These are phyloP conservation scores for Aspergillus texensis DNA, from an alignment of 2,329 filamentous ascomycete genomes.

Conservation along the genomic window DNA sequence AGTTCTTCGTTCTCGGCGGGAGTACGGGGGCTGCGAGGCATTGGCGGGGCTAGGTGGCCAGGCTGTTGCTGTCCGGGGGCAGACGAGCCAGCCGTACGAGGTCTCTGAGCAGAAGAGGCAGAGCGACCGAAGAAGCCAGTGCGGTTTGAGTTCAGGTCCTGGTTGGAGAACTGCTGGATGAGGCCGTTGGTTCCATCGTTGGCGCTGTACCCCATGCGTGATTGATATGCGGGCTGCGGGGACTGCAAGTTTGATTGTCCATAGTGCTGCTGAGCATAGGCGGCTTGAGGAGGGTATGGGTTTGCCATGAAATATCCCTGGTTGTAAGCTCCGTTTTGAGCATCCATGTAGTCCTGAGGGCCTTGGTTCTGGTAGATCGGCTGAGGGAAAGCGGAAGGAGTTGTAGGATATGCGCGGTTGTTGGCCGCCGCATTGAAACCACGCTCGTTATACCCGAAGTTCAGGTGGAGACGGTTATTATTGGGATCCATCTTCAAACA, in stretches of 20 bases:
- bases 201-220: conserved; percentile 55
- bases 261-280: conserved; percentile 54
- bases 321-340: conserved; percentile 45
- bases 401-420: conserved; percentile 78
- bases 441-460: conserved; percentile 61
- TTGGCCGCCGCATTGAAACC: conserved; percentile 61
- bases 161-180: conserved; percentile 94
- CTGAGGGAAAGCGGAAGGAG: conserved; percentile 94
- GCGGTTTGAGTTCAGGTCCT: conserved; percentile 80
- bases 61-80: conserved; percentile 60
- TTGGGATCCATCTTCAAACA: conserved; percentile 54
- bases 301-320: conserved; percentile 65
- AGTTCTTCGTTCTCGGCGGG: conserved; percentile 70
- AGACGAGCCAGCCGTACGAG: conserved; percentile 74
- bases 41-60: conserved; percentile 69
- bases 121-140: conserved; percentile 70
- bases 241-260: conserved; percentile 57
- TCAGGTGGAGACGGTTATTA: conserved; percentile 54
- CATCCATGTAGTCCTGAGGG: conserved; percentile 63
- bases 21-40: conserved; percentile 60
- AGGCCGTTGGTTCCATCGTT: conserved; percentile 89
- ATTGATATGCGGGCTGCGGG: conserved; percentile 57
- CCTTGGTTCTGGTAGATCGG: conserved; percentile 70
- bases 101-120: conserved; percentile 72
- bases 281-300: conserved; percentile 59